Conservation (phyloP, 2,329 filamentous ascomycete genomes). For the Diaporthe helianthi region DNA sequence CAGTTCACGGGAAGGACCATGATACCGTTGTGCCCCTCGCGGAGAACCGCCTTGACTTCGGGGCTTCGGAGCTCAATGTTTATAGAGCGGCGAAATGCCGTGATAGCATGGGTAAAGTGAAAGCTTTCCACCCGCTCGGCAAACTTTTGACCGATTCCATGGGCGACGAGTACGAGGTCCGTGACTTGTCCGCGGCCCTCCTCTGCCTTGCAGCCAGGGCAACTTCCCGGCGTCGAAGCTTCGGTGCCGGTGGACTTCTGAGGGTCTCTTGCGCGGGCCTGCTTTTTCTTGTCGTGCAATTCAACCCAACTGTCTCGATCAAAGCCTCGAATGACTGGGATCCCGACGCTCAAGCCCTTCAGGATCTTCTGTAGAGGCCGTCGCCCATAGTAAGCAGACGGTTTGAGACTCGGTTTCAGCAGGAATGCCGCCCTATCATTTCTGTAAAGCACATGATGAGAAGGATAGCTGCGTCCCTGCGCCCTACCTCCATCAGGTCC, state of each 20-base stretch:
- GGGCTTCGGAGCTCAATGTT: slow-evolving; percentile 83
- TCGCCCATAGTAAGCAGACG: slow-evolving; percentile 84
- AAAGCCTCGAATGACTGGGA: slow-evolving; percentile 90
- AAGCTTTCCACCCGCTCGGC: slow-evolving; percentile 95
- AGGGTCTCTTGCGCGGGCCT: slow-evolving; percentile 36
- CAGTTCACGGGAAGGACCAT: slow-evolving; percentile 97
- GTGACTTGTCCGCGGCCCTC: slow-evolving; percentile 74
- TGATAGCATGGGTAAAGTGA: slow-evolving; percentile 96
- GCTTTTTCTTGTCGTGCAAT: slow-evolving; percentile 61
- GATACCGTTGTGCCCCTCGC: slow-evolving; percentile 81
- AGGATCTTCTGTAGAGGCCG: slow-evolving; percentile 83
- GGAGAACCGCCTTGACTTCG: slow-evolving; percentile 76
- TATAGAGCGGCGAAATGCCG: slow-evolving; percentile 83
- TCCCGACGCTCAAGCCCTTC: slow-evolving; percentile 81
- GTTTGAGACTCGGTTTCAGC: slow-evolving; percentile 82
- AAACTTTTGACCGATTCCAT: slow-evolving; percentile 96
- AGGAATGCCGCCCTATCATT: slow-evolving; percentile 80
- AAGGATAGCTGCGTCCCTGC: slow-evolving; percentile 64
- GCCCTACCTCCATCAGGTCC: slow-evolving; percentile 34
- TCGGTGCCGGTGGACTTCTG: slow-evolving; percentile 33
- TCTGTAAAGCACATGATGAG: slow-evolving; percentile 87
- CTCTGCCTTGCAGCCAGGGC: slow-evolving; percentile 65
- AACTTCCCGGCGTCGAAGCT: slow-evolving; percentile 32
- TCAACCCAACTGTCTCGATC: slow-evolving; percentile 78
- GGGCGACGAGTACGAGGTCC: slow-evolving; percentile 88